A percentile compares a stretch with the other conserved stretches of the same genome.
These are phyloP conservation scores for Pseudodiploospora longispora DNA, from an alignment of 2,329 filamentous ascomycete species.

Conservation along the genomic window DNA sequence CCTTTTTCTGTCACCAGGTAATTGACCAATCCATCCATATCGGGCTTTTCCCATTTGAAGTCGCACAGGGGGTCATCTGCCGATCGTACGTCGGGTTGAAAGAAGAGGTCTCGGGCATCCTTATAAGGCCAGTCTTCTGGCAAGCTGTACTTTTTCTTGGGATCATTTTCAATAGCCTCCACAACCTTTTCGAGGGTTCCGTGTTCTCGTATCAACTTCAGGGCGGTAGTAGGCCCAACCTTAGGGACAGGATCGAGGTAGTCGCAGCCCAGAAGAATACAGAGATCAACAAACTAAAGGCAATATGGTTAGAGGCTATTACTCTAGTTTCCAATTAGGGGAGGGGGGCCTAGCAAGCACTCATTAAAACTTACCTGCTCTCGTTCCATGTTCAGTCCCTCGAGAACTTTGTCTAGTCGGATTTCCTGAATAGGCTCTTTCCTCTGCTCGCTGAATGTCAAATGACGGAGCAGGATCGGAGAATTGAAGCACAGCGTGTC, in stretches of 20 bases:
- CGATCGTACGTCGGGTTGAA: constrained; percentile 76
- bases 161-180: constrained; percentile 66
- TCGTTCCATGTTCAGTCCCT: constrained; percentile 80
- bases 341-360: neutral
- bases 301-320: constrained; percentile 7
- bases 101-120: constrained; percentile 86
- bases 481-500: constrained; percentile 94
- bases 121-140: constrained; percentile 96
- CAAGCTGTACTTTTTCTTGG: constrained; percentile 71
- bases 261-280: constrained; percentile 94
- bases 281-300: constrained; percentile 85
- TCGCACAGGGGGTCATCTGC: constrained; percentile 84
- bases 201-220: constrained; percentile 91
- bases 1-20: constrained; percentile 92
- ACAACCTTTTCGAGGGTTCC: constrained; percentile 81
- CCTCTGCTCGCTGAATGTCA: constrained; percentile 94
- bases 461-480: constrained; percentile 81
- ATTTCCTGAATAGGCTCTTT: constrained; percentile 98
- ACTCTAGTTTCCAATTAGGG: neutral
- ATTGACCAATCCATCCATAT: constrained; percentile 80
- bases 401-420: constrained; percentile 74
- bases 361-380: constrained; percentile 53
- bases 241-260: constrained; percentile 96
- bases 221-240: constrained; percentile 80
- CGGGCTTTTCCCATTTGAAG: constrained; percentile 95